Evolutionary conservation across 192 early-diverging fungal species (phyloP), one percentile per base, ranked within the genome.

Genomic region (Umbelopsis ramanniana): DNA sequence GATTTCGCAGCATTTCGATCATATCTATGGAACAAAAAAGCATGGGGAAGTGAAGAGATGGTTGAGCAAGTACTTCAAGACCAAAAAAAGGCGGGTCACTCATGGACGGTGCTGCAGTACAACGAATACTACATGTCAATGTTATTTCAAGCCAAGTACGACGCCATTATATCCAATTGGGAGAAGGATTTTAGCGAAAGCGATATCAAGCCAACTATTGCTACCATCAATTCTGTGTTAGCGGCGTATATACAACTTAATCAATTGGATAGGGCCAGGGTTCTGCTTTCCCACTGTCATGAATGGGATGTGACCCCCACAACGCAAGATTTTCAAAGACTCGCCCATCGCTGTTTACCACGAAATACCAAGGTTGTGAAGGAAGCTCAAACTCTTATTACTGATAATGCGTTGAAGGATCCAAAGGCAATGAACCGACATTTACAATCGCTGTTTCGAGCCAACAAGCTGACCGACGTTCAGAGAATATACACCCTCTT

Each of bases 71-170:
- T 73, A 12, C 43, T 80, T 6, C 29, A 76, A 2, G 73, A 80
- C 60, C 72, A 76, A 74, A 68, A 68, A 14, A 52, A 66, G 22
- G 17, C 17, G 0, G 70, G 70, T 38, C 52, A 69, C 9, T 21
- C n/a, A 2, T 80, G 78, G 78, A 55, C 68, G 9, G 35, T 69
- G 6, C 6, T 29, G 7, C 74, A 80, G 40, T 80, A 80, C 48
- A 73, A 75, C 35, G 78, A 80, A 33, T 80, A 71, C 29, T 75
- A 76, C 46, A 71, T 76, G 48, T 66, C 70, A 11, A 67, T 73
- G 26, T 6, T 80, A 14, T 80, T 68, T n/a, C 71, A 73, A 22
- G 54, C 73, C 11, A 71, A 75, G 19, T 73, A 76, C 46, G 22
- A 74, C 12, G 76, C 66, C 17, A 74, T 78, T 48, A 33, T 74